Conservation (phyloP, 768 basidiomycete genomes). For the Suillus spraguei region DNA sequence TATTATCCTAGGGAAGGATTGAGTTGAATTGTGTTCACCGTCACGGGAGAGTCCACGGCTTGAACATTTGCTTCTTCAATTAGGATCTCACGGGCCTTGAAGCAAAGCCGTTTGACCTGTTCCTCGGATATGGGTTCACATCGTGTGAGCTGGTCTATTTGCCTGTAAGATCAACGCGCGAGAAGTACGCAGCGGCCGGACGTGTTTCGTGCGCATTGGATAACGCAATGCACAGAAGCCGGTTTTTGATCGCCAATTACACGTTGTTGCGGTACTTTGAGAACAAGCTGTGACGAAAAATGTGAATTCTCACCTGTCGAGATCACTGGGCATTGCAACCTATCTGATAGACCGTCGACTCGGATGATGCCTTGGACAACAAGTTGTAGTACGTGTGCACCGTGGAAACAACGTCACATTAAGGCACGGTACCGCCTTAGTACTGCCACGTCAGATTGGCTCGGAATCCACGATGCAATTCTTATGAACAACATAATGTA, state of each 20-base stretch:
- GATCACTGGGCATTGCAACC: constrained; percentile 51
- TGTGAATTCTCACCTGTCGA: constrained; percentile 51
- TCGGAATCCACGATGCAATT: constrained; percentile 7
- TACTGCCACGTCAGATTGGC: constrained; percentile 11
- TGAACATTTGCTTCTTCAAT: constrained; percentile 99
- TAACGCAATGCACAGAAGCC: constrained; percentile 24
- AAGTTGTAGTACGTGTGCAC: constrained; percentile 13
- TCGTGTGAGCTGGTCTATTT: constrained; percentile 91
- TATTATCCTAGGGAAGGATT: constrained; percentile 16
- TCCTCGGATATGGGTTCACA: constrained; percentile 97
- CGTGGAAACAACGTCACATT: constrained; percentile 1
- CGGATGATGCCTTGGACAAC: constrained; percentile 7
- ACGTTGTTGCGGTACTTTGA: constrained; percentile 7
- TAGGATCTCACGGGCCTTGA: constrained; percentile 94
- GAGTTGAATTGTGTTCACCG: constrained; percentile 53
- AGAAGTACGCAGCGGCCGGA: constrained; percentile 10
- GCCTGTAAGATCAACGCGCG: constrained; percentile 48
- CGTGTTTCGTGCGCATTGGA: constrained; percentile 10
- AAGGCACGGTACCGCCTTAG: not conserved
- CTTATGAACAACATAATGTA: constrained; percentile 13
- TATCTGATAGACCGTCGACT: constrained; percentile 16
- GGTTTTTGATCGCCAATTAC: constrained; percentile 11
- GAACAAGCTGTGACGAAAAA: constrained; percentile 25
- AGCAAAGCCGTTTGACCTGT: constrained; percentile 91
- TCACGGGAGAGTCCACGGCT: constrained; percentile 93